These are phyloP conservation scores for Sesbania bispinosa DNA, from an alignment of 306 rosid species.

Conservation along the genomic window DNA sequence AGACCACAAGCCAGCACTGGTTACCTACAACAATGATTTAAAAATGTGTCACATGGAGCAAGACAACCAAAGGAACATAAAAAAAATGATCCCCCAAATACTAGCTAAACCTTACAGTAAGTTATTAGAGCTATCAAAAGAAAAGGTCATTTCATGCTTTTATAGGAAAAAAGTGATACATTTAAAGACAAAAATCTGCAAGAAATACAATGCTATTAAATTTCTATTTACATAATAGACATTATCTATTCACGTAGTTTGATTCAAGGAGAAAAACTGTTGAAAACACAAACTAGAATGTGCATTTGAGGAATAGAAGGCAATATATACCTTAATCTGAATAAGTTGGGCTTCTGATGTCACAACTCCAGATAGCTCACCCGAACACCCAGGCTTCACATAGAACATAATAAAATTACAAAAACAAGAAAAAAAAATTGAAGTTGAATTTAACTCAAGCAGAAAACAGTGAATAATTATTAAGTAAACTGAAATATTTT, in stretches of 20 bases:
- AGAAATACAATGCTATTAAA: background rate
- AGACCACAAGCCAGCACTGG: constrained; percentile 84
- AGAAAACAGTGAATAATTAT: background rate
- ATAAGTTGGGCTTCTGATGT: constrained; percentile 78
- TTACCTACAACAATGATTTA: constrained; percentile 46
- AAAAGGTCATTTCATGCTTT: background rate
- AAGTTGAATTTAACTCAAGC: background rate
- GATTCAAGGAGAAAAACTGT: background rate
- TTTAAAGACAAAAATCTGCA: background rate
- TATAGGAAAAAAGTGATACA: background rate
- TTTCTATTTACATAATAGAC: background rate
- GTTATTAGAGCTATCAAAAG: background rate
- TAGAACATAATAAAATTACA: constrained; percentile 17
- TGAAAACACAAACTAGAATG: constrained; percentile 3
- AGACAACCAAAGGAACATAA: constrained; percentile 27
- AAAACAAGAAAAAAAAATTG: background rate
- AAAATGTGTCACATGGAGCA: constrained; percentile 22
- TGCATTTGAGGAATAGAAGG: constrained; percentile 12
- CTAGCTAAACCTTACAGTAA: constrained; percentile 2
- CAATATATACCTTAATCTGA: constrained; percentile 68
- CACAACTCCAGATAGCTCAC: constrained; percentile 74
- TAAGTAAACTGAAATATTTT: background rate
- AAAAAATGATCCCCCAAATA: background rate
- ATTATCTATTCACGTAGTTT: background rate
- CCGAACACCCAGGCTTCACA: constrained; percentile 94